Percentiles rank a stretch among this genome's conserved stretches.
Evolutionary conservation across 257 asterid genomes (phyloP).

Genomic region (Solanum sitiens): DNA sequence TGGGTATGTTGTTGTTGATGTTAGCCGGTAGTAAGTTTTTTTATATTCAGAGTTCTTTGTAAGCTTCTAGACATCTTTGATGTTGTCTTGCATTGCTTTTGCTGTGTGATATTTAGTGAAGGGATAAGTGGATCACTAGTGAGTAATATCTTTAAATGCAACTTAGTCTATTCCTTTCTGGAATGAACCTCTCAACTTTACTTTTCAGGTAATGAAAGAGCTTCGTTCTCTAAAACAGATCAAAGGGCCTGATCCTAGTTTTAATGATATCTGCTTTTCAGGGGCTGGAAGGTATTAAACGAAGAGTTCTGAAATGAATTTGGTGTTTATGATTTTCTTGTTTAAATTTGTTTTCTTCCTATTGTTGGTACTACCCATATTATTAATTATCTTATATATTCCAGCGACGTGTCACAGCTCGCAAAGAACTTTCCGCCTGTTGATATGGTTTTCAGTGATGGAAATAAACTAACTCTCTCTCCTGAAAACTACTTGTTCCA

Average conservation of each 20-base stretch:
- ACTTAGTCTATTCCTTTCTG: background rate
- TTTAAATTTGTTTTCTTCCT: background rate
- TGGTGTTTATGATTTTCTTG: background rate
- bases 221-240: constrained; percentile 55
- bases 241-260: constrained; percentile 81
- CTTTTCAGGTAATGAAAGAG: constrained; percentile 49
- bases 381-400: constrained; percentile 16
- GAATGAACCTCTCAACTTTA: background rate
- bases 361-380: constrained; percentile 9
- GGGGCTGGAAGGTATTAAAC: constrained; percentile 77
- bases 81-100: background rate
- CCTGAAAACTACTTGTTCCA: constrained; percentile 92
- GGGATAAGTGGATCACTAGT: background rate
- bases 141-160: background rate
- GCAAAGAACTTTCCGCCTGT: constrained; percentile 63
- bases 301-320: background rate
- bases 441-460: constrained; percentile 72
- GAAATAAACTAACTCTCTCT: constrained; percentile 65
- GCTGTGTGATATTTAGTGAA: background rate
- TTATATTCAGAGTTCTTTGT: background rate
- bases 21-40: background rate
- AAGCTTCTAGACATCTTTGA: constrained; percentile 10
- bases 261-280: constrained; percentile 80
- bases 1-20: background rate
- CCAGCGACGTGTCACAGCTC: constrained; percentile 59